phyloP scores from a whole-genome alignment of 2,329 filamentous ascomycete species.

The Penicillium digitatum region DNA sequence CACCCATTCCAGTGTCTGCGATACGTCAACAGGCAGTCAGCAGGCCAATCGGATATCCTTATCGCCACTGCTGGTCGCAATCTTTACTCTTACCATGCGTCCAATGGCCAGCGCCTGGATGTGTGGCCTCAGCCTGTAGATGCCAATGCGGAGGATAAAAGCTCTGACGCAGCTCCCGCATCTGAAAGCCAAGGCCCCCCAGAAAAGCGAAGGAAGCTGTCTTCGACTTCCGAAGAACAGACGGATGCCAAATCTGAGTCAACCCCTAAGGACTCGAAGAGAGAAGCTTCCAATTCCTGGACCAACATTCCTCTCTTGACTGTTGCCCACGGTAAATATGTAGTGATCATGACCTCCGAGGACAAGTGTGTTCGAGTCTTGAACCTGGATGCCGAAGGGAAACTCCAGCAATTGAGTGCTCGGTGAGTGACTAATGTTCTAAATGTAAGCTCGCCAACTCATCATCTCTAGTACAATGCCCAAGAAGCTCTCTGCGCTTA shows the following conservation, averaged over 20 bases:
- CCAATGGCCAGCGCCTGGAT: conserved; percentile 56
- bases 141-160: conserved; percentile 26
- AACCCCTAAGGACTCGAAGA: conserved; percentile 7
- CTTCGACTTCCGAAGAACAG: conserved; percentile 23
- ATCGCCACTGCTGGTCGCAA: conserved; percentile 70
- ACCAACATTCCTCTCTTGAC: conserved; percentile 66
- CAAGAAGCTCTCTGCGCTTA: conserved; percentile 77
- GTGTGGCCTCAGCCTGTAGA: conserved; percentile 52
- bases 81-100: conserved; percentile 63
- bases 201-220: conserved; percentile 45
- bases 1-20: conserved; percentile 63
- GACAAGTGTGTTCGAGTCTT: conserved; percentile 90
- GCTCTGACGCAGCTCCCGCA: conserved; percentile 22
- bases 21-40: conserved; percentile 29
- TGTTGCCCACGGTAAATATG: conserved; percentile 59
- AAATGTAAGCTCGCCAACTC: conserved; percentile 5
- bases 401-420: conserved; percentile 64
- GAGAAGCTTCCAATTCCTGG: conserved; percentile 25
- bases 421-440: conserved; percentile 51
- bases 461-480: conserved; percentile 65
- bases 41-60: conserved; percentile 48
- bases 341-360: conserved; percentile 78
- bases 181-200: conserved; percentile 37
- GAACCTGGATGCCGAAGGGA: conserved; percentile 58
- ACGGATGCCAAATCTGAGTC: conserved; percentile 12